Percentiles rank a stretch among this genome's conserved stretches.
phyloP scores from a whole-genome alignment of 1,284 basidiomycete species.

The Lignosus rhinocerotis region DNA sequence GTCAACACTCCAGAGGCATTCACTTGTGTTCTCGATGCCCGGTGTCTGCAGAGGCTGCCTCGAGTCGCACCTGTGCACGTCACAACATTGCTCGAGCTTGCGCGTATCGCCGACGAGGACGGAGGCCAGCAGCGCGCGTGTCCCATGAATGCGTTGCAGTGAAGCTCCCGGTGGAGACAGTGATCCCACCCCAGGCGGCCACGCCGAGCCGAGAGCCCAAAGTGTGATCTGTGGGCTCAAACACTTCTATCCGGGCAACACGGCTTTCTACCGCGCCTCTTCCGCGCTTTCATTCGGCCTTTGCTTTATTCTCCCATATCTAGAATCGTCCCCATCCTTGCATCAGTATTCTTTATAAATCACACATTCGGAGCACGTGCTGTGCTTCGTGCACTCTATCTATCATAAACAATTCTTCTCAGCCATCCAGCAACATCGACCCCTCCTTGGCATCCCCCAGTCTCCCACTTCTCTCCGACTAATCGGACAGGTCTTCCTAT shows the following conservation, averaged over 20 bases:
- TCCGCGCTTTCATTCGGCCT: slow-evolving; percentile 32
- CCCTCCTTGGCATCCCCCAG: too few relatives aligned
- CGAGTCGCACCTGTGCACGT: not conserved
- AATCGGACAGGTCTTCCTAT: too few relatives aligned
- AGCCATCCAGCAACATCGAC: not conserved
- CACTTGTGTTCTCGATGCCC: not conserved
- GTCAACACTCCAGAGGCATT: not conserved
- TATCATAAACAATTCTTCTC: not conserved
- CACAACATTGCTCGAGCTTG: not conserved
- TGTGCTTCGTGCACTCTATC: not conserved
- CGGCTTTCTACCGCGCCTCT: slow-evolving; percentile 28
- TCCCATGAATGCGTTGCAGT: too few relatives aligned
- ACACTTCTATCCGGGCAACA: slow-evolving; percentile 21
- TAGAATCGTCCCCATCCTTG: not conserved
- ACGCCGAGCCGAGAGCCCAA: slow-evolving; percentile 4
- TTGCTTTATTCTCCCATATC: not conserved
- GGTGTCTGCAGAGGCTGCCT: not conserved
- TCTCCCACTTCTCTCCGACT: too few relatives aligned
- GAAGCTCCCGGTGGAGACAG: too few relatives aligned
- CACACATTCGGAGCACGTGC: not conserved
- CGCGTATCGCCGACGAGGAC: not conserved
- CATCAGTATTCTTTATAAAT: not conserved
- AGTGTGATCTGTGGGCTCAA: slow-evolving; percentile 16
- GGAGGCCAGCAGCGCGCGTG: not conserved
- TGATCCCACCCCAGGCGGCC: slow-evolving; percentile 1